Percentiles rank a stretch among this genome's conserved stretches.
phyloP scores from a whole-genome alignment of 371 early-diverging fungal genomes.

The Haplosporangium sp. region DNA sequence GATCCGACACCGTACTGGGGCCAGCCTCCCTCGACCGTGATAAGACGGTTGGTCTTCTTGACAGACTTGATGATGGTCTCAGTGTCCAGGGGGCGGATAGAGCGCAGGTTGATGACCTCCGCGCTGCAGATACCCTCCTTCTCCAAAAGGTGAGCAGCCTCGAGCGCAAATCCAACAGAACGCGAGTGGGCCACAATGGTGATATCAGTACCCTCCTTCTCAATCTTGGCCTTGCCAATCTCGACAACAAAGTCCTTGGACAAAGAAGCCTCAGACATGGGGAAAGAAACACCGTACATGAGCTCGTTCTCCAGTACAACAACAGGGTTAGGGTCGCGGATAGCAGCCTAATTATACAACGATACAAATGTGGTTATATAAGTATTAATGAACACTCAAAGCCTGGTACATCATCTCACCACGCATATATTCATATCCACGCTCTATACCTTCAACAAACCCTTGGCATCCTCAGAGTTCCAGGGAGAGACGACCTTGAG shows the following conservation, averaged over 20 bases:
- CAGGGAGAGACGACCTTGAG: constrained; percentile 99
- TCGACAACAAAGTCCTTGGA: constrained; percentile 91
- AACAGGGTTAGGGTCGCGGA: constrained; percentile 99
- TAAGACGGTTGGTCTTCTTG: constrained; percentile 97
- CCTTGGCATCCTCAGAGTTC: constrained; percentile 98
- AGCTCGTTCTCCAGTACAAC: constrained; percentile 99
- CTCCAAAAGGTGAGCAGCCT: constrained; percentile 92
- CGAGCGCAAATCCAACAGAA: constrained; percentile 89
- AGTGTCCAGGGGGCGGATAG: constrained; percentile 97
- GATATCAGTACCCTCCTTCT: constrained; percentile 90
- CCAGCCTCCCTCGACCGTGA: constrained; percentile 99
- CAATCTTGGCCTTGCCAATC: constrained; percentile 98
- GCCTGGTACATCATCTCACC: no score
- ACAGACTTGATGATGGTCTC: constrained; percentile 92
- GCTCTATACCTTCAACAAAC: constrained; percentile 77
- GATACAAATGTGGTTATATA: no score
- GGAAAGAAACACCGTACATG: constrained; percentile 95
- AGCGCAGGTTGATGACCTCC: constrained; percentile 98
- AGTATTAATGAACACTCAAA: no score
- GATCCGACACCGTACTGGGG: constrained; percentile 97
- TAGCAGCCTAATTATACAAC: constrained; percentile 84
- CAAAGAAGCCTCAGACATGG: constrained; percentile 85
- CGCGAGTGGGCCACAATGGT: constrained; percentile 97
- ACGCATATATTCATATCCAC: no score
- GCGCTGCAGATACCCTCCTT: constrained; percentile 82